Evolutionary conservation across 805 yeast species (phyloP).

Genomic region (Yamadazyma sp.): DNA sequence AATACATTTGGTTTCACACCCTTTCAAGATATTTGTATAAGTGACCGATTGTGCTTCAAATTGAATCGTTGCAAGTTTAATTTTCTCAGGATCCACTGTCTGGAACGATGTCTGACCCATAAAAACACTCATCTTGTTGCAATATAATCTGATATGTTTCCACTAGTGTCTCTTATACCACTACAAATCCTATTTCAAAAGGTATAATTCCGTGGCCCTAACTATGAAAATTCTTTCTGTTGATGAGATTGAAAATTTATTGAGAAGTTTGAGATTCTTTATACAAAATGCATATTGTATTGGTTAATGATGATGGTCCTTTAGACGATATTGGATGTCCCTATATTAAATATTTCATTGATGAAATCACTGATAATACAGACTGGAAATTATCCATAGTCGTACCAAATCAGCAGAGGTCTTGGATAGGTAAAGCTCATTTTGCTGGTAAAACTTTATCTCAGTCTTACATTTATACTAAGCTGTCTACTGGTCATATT

Average conservation of each 20-base stretch:
- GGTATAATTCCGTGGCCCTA: too few species aligned
- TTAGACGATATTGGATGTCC: constrained; percentile 78
- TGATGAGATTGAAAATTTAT: too few species aligned
- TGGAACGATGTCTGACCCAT: constrained; percentile 44
- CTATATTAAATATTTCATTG: constrained; percentile 76
- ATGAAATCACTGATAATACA: constrained; percentile 59
- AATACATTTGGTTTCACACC: constrained; percentile 76
- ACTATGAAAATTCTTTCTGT: too few species aligned
- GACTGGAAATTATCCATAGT: constrained; percentile 85
- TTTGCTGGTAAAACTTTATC: constrained; percentile 70
- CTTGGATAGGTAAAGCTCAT: constrained; percentile 98
- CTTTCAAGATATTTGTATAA: constrained; percentile 52
- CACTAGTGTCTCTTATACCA: too few species aligned
- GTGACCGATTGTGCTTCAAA: constrained; percentile 61
- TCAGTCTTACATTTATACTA: constrained; percentile 62
- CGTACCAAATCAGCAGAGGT: constrained; percentile 80
- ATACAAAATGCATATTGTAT: constrained; percentile 44
- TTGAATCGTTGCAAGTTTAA: constrained; percentile 65
- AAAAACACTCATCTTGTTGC: constrained; percentile 67
- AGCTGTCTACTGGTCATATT: constrained; percentile 41
- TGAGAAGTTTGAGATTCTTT: too few species aligned
- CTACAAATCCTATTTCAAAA: too few species aligned
- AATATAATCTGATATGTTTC: too few species aligned
- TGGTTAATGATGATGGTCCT: constrained; percentile 97
- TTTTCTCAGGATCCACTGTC: constrained; percentile 53